Conservation (phyloP, 1,284 basidiomycete species). For the Rhizopogon hawkerae region DNA sequence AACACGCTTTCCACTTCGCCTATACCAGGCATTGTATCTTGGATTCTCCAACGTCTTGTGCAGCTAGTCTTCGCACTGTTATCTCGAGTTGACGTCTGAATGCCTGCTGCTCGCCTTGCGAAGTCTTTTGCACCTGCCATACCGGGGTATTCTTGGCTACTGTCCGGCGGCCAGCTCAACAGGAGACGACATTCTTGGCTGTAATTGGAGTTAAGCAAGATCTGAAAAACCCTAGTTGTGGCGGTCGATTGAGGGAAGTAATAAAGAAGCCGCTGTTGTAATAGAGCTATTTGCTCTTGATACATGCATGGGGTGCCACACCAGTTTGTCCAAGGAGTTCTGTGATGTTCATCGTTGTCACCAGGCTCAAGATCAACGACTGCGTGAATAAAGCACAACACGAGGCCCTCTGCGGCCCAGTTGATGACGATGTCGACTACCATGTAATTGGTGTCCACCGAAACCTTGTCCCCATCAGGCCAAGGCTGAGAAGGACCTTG, state of each 20-base stretch:
- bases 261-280: conserved; percentile 50
- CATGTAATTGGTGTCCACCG: conserved; percentile 75
- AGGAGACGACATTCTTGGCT: conserved; percentile 52
- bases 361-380: conserved; percentile 65
- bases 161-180: conserved; percentile 84
- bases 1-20: conserved; percentile 81
- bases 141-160: conserved; percentile 32
- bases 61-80: conserved; percentile 85
- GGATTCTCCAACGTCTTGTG: conserved; percentile 82
- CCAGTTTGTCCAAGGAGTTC: conserved; percentile 89
- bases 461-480: conserved; percentile 59
- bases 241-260: conserved; percentile 41
- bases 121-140: conserved; percentile 75
- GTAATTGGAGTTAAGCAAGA: conserved; percentile 43
- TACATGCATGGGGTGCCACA: conserved; percentile 73
- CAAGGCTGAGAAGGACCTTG: conserved; percentile 44
- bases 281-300: conserved; percentile 45
- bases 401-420: conserved; percentile 85
- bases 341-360: conserved; percentile 75
- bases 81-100: conserved; percentile 53
- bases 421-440: conserved; percentile 90
- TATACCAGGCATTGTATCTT: conserved; percentile 61
- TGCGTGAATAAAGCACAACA: conserved; percentile 93
- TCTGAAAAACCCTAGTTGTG: conserved; percentile 72
- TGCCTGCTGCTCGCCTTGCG: conserved; percentile 71